Evolutionary conservation across 352 stramenopile genomes (phyloP), one percentile per base, ranked within the genome.

Genomic region (Globisporangium barbulae): DNA sequence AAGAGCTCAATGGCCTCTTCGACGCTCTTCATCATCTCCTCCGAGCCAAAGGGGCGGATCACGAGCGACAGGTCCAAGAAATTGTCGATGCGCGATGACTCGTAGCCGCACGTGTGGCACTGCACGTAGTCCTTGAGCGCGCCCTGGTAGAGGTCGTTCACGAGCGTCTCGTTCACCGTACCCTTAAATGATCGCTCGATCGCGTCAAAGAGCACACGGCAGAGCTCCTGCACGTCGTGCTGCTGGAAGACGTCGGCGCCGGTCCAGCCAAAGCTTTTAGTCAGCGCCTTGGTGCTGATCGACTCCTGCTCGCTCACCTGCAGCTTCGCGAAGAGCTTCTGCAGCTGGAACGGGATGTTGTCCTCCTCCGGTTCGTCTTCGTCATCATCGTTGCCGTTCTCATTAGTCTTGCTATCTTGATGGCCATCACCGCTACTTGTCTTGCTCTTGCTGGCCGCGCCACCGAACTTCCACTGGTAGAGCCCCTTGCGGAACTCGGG

Each of bases 201-300:
- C 22, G 91, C 91, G 64, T 98, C 92, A 59, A 98, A 93, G 25
- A 98, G 72, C 30, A 98, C 91, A 31, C 89, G 80, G 47, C 79
- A 95, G 28, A 98, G 74, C 62, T 98, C 92, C 60, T 98, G 91
- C 4, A 96, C 90, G 54, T 97, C 92, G 53, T 98, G 91, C 70
- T 97, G 90, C 74, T 97, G 84, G 59, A 96, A 96, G 6, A 93
- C 88, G 42, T 97, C 83, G 12, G 76, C 74, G 33, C 85, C 89
- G 0, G 88, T 96, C 91, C 92, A 97, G 3, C 90, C 91, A 71
- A 98, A 98, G 71, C 86, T 97, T 63, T 95, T 92, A 5, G 90
- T 97, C 44, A 98, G 64, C 21, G 84, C 88, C 64, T 93, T 93
- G 1, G 85, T 94, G 9, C 76, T 87, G 53, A 94, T 91, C 0